Base-by-base conservation (phyloP, 768 basidiomycete species). In the Harrya chromipes region DNA sequence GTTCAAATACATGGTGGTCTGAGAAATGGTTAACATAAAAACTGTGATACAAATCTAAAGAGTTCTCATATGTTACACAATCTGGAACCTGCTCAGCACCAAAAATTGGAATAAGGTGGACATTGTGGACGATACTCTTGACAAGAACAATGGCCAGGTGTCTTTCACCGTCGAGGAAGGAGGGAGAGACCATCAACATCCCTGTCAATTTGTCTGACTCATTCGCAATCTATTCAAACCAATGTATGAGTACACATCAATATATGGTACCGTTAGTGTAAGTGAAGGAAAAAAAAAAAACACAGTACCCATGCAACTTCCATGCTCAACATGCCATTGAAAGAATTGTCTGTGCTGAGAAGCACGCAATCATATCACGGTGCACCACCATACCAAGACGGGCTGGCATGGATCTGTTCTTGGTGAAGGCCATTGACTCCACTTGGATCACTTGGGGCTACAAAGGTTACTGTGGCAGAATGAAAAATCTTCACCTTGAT, bases 11-110 rank as follows among this genome's bases (percentile, higher is more conserved):
- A 50, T 73, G 72, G 49, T 72, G 64, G 34, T 73, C 71, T 12
- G 61, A 49, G 43, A 61, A 70, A 5, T 40, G 55, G 46, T 70
- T 73, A 0, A 73, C 56, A 45, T 63, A 70, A 43, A 59, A 73
- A 1, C 46, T 17, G 6, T 53, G 7, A 47, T 65, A 70, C 13
- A 43, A 20, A 45, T 70, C 62, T 0, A 70, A 46, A 0, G 63
- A 49, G 47, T 65, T 49, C 4, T 43, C 11, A 49, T 59, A 47
- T 19, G 50, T 41, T 20, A 71, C 35, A 23, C 52, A 13, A 21
- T 51, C 56, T 1, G 66, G 65, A 4, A 70, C 34, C 1, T 41
- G 40, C 2, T 56, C 46, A 17, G 36, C 24, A 37, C 55, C 49
- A 36, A 47, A 63, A 21, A 57, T 48, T 14, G 58, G 60, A 24